Conservation (phyloP, 768 basidiomycete species). For the Tricholoma bakamatsutake region DNA sequence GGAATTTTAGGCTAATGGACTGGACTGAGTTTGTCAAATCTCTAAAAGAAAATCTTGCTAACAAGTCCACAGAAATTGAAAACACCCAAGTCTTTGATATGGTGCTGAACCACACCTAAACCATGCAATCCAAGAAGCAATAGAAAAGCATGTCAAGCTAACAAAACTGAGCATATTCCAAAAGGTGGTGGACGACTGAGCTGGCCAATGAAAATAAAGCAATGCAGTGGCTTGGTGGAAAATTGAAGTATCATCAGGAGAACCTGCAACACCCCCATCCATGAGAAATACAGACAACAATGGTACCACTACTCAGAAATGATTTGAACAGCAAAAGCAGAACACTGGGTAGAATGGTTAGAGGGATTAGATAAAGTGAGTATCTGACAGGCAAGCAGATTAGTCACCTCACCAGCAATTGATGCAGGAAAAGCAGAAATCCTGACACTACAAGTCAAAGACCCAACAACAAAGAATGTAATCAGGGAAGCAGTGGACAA, state of each 20-base stretch:
- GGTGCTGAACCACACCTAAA: not conserved
- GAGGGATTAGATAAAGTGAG: too few relatives aligned
- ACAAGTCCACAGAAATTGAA: not conserved
- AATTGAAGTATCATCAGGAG: too few relatives aligned
- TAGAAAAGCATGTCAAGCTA: not conserved
- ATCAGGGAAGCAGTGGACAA: too few relatives aligned
- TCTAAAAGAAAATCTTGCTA: not conserved
- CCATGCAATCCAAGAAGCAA: not conserved
- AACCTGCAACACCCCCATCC: not conserved
- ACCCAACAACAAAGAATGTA: too few relatives aligned
- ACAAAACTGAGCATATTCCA: constrained; percentile 1
- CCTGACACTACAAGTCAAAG: too few relatives aligned
- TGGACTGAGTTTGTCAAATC: not conserved
- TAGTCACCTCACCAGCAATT: too few relatives aligned
- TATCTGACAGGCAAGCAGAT: too few relatives aligned
- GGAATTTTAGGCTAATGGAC: constrained; percentile 7
- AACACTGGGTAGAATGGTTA: too few relatives aligned
- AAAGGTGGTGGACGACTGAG: constrained; percentile 15
- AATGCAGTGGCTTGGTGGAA: not conserved
- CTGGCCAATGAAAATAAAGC: not conserved
- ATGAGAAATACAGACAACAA: not conserved
- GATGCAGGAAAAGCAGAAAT: too few relatives aligned
- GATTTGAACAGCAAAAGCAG: too few relatives aligned
- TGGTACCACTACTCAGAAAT: too few relatives aligned
- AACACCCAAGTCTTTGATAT: too few relatives aligned